Evolutionary conservation across 495 filamentous ascomycete species (phyloP).

Genomic region (Collariella sp.): DNA sequence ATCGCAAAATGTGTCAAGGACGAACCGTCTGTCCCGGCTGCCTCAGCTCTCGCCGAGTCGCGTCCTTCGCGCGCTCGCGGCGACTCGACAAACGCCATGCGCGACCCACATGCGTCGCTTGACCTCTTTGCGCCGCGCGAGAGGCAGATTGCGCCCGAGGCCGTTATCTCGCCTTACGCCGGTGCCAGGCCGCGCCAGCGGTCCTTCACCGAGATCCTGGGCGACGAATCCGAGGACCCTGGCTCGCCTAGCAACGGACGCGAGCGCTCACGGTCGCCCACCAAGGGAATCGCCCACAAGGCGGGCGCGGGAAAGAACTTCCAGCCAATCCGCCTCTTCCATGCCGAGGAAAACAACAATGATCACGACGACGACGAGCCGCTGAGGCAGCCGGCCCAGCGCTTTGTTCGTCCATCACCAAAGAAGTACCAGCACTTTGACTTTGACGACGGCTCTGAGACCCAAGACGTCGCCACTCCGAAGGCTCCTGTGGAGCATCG

Average conservation of each 20-base stretch:
- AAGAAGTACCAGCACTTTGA: constrained; percentile 84
- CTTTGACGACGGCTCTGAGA: constrained; percentile 55
- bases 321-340: constrained; percentile 61
- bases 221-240: constrained; percentile 35
- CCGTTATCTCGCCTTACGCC: constrained; percentile 46
- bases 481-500: constrained; percentile 20
- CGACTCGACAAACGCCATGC: constrained; percentile 42
- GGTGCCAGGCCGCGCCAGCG: constrained; percentile 39
- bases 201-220: constrained; percentile 45
- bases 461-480: constrained; percentile 28
- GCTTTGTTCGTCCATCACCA: constrained; percentile 53
- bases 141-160: constrained; percentile 35
- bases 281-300: constrained; percentile 51
- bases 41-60: constrained; percentile 14
- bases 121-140: constrained; percentile 61
- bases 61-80: constrained; percentile 33
- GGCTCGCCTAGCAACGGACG: constrained; percentile 43
- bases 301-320: constrained; percentile 61
- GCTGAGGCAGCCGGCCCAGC: constrained; percentile 27
- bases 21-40: constrained; percentile 13
- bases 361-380: constrained; percentile 31
- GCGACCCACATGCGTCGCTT: constrained; percentile 69
- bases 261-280: constrained; percentile 34
- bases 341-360: constrained; percentile 44
- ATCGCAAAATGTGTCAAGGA: constrained; percentile 49